Base-by-base conservation (phyloP, 352 stramenopile genomes). In the Globisporangium parvum region DNA sequence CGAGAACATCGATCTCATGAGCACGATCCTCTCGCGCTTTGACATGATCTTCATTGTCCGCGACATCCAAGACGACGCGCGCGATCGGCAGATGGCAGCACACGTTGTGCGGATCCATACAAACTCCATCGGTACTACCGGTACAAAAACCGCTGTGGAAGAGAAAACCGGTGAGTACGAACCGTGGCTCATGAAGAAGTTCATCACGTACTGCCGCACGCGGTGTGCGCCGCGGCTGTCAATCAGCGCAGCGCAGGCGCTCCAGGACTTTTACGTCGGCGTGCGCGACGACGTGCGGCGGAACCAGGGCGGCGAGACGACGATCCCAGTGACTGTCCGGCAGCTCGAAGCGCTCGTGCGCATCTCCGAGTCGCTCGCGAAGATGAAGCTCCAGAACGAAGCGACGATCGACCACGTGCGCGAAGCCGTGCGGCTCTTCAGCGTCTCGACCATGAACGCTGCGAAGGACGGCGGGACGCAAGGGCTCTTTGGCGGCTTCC, bases 11-110 rank as follows among this genome's bases (percentile, higher is more conserved):
- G 85, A 96, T 40, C 77, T 99, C 17, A 96, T 96, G 1, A 97
- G 99, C 71, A 99, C 98, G n/a, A 75, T 99, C 39, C 77, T 99
- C 21, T 98, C 89, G 59, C 97, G 98, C 88, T 99, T 99, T 71
- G 98, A 99, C 77, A 84, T 99, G 59, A 74, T 99, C 8, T 99
- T 99, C 71, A 97, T 99, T 33, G 98, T 99, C 14, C 85, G 99
- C 35, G 97, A 99, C 81, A 95, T 99, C 44, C 87, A 97, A 31
- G 96, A 99, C 66, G 96, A 98, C 69, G 82, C 93, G 5, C 78
- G 96, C 26, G 97, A 99, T 70, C 74, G 90, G 21, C 85, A 95
- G 69, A 99, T 99, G 75, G 97, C 95, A 28, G 85, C 89, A n/a
- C 97, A 99, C 71, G 96, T 99, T 17, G 98, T 99, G 68, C 86